Conservation (phyloP, 345 rosid species). For the Cardamine occulta region DNA sequence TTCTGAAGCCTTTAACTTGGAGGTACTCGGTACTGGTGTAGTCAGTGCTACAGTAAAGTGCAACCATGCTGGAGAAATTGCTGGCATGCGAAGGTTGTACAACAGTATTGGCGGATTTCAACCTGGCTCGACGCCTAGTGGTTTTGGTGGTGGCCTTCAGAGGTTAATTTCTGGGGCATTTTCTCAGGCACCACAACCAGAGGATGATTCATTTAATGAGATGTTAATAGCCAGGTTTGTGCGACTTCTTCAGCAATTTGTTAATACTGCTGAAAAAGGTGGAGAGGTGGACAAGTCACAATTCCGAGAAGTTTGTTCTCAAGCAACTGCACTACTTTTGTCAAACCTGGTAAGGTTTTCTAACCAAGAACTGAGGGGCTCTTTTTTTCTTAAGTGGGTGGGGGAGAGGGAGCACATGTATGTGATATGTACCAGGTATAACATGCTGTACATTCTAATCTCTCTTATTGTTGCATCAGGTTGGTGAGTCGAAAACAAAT, state of each 20-base stretch:
- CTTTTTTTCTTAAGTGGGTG: slow-evolving; percentile 16
- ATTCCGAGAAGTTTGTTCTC: slow-evolving; percentile 92
- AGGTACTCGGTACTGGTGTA: slow-evolving; percentile 92
- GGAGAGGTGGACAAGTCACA: slow-evolving; percentile 85
- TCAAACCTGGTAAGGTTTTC: slow-evolving; percentile 80
- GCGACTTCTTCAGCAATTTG: slow-evolving; percentile 93
- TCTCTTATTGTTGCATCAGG: slow-evolving; percentile 51
- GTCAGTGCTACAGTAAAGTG: slow-evolving; percentile 97
- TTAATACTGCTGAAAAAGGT: slow-evolving; percentile 83
- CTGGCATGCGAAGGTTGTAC: slow-evolving; percentile 97
- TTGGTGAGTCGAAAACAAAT: slow-evolving; percentile 72
- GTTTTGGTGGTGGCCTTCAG: slow-evolving; percentile 77
- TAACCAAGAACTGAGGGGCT: slow-evolving; percentile 2
- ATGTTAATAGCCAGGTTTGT: slow-evolving; percentile 84
- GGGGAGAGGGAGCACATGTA: slow-evolving; percentile 25
- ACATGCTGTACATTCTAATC: slow-evolving; percentile 33
- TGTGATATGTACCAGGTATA: slow-evolving; percentile 25
- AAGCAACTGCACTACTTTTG: slow-evolving; percentile 91
- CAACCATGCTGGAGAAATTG: slow-evolving; percentile 98
- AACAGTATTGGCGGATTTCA: slow-evolving; percentile 96
- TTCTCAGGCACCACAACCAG: slow-evolving; percentile 68
- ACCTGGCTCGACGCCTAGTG: slow-evolving; percentile 57
- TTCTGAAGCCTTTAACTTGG: slow-evolving; percentile 87
- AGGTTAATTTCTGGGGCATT: slow-evolving; percentile 90
- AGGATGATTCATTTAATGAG: slow-evolving; percentile 89